Percentiles rank a stretch among this genome's conserved stretches.
Conservation (phyloP, 1,284 basidiomycete genomes). For the Moniliophthora roreri region DNA sequence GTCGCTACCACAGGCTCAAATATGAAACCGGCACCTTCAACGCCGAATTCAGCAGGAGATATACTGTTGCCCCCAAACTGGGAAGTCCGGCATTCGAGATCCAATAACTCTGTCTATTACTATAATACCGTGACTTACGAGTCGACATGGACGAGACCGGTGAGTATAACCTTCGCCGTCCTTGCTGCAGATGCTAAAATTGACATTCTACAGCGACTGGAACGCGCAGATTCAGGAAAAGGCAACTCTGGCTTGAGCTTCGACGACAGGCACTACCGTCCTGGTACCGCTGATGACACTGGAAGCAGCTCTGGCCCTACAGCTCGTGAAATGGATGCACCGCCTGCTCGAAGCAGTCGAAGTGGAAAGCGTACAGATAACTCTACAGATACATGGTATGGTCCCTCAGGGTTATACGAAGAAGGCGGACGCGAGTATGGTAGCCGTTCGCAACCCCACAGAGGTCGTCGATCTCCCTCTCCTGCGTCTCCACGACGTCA, state of each 20-base stretch:
- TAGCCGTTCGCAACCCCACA: constrained; percentile 6
- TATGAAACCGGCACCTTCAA: constrained; percentile 20
- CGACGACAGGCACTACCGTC: constrained; percentile 64
- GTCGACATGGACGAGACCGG: constrained; percentile 61
- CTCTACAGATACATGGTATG: constrained; percentile 6
- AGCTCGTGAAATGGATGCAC: constrained; percentile 10
- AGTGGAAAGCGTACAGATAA: constrained; percentile 13
- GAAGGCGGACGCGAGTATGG: constrained; percentile 25
- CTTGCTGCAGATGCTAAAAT: constrained; percentile 28
- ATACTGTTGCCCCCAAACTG: constrained; percentile 56
- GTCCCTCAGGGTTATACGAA: constrained; percentile 8
- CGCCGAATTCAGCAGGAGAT: constrained; percentile 27
- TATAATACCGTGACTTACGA: constrained; percentile 59
- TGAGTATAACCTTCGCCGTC: constrained; percentile 21
- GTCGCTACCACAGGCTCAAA: not conserved
- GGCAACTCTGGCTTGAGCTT: constrained; percentile 37
- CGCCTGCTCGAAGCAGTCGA: constrained; percentile 17
- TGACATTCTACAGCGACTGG: constrained; percentile 24
- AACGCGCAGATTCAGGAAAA: constrained; percentile 19
- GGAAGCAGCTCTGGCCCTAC: constrained; percentile 24
- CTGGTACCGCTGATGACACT: constrained; percentile 21
- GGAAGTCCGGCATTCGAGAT: constrained; percentile 56
- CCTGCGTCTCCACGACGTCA: constrained; percentile 14
- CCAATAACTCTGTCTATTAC: constrained; percentile 48
- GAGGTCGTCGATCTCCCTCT: constrained; percentile 18